Evolutionary conservation across 2,329 filamentous ascomycete genomes (phyloP), one percentile per base, ranked within the genome.

Genomic region (Beauveria pseudobassiana): DNA sequence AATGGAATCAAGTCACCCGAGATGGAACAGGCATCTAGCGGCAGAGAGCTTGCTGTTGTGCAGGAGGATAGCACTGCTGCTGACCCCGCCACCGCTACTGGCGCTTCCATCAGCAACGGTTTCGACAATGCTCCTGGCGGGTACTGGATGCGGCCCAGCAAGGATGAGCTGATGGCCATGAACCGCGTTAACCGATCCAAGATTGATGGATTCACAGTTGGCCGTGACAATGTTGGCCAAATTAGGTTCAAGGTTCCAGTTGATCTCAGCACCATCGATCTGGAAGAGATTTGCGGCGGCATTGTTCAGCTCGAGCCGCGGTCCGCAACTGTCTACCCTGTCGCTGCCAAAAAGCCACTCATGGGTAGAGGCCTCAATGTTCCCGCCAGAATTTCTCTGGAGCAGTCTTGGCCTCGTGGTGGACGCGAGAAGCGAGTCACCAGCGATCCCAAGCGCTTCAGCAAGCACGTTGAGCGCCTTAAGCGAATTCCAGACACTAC

Each of bases 351-450:
- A 71, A 99, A 97, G 76, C 93, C 95, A 18, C 83, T 88, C 0
- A 82, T 87, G 62, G 95, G 96, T 62, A 91, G 92, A 70, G 93
- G 91, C 6, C 81, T 99, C 65, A 99, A 99, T 69, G 91, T 97
- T 8, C 93, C 92, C 3, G 91, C 95, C 0, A 87, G 84, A 43
- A 93, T 99, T 65, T 85, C 83, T n/a, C 82, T 99, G 12, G 88
- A 95, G 72, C 93, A 98, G 71, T 96, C 93, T 0, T 98, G 91
- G 88, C 95, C 95, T 34, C 89, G 93, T 62, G 72, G 73, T 30
- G 83, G 75, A 46, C 83, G 71, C 59, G 83, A 86, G 65, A 85
- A 83, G 71, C 81, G 79, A 65, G 77, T 78, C 52, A 67, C 81
- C 69, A 75, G 68, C 70, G 83, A 72, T 62, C 82, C 86, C 50